Evolutionary conservation across 2,329 filamentous ascomycete genomes (phyloP).

Genomic region (Phialophora chinensis): DNA sequence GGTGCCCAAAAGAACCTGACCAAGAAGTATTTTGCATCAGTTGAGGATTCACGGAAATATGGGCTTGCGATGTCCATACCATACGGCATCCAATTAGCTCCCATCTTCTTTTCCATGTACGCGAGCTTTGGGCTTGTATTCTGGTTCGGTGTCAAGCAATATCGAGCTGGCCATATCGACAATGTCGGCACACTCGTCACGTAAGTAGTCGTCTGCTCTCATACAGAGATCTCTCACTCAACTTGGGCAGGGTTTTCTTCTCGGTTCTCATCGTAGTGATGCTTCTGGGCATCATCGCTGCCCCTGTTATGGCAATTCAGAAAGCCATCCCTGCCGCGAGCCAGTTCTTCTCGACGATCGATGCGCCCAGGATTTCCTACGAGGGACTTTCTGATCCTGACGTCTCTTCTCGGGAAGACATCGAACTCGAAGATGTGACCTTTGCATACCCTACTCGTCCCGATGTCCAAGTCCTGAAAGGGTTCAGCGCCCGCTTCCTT

Average conservation of each 20-base stretch:
- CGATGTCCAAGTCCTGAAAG: conserved; percentile 45
- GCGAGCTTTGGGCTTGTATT: conserved; percentile 47
- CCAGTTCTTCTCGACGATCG: conserved; percentile 79
- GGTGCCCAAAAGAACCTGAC: conserved; percentile 49
- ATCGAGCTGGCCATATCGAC: conserved; percentile 43
- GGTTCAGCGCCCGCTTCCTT: conserved; percentile 44
- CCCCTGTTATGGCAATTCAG: conserved; percentile 46
- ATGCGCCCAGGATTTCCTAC: conserved; percentile 59
- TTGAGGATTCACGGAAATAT: conserved; percentile 46
- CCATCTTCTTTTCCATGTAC: conserved; percentile 48
- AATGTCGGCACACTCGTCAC: conserved; percentile 48
- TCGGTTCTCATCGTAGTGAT: conserved; percentile 52
- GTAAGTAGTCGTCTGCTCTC: conserved; percentile 38
- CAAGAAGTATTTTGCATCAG: conserved; percentile 46
- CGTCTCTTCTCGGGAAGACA: conserved; percentile 69
- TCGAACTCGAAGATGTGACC: conserved; percentile 67
- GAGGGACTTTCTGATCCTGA: conserved; percentile 47
- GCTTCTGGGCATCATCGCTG: conserved; percentile 45
- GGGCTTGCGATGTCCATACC: conserved; percentile 42
- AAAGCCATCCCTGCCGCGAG: conserved; percentile 85
- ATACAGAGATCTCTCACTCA: conserved; percentile 7
- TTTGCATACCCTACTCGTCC: conserved; percentile 70
- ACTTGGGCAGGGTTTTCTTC: conserved; percentile 44
- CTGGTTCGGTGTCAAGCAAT: conserved; percentile 48
- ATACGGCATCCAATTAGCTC: conserved; percentile 44